Base-by-base conservation (phyloP, 495 filamentous ascomycete species). In the Penicillium fimorum region DNA sequence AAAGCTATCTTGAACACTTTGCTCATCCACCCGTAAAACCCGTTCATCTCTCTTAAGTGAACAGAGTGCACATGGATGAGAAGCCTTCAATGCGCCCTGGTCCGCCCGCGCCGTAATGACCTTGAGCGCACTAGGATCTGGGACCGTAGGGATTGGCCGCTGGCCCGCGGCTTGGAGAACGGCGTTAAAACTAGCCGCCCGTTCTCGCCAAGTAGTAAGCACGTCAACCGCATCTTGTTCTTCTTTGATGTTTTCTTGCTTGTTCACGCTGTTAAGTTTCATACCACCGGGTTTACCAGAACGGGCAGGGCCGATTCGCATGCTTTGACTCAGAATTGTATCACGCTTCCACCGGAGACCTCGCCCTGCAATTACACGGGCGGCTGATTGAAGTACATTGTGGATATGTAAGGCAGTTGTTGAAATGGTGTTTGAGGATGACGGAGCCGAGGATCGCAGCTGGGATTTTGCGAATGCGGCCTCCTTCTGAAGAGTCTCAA, bases 291-390 rank as follows among this genome's bases (percentile, higher is more conserved):
- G 57, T 57, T 85, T 87, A 2, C 82, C 82, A 11, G 83, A 76
- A 24, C 80, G 82, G 2, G 90, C 88, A 12, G 84, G 82, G 0
- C 87, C 86, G 59, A 97, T 94, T 47, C 86, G 84, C 89, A 93
- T 96, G 62, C 85, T 82, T 70, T 96, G 89, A n/a, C 85, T 80
- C n/a, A 97, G 81, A 61, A 87, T 81, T 47, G 79, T 83, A 71
- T 97, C 92, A 49, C 92, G 82, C 70, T 93, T 93, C 92, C 92
- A 97, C 50, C 94, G 87, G 46, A 87, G 71, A 53, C 87, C 89
- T 50, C 94, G 86, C 30, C 94, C 94, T 3, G 90, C 89, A 55
- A 98, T 87, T 44, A 97, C 82, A 24, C 87, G 87, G 13, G 86
- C 90, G 22, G 83, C 83, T 11, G 93, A 88, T 13, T 81, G 82